Evolutionary conservation across 2,329 filamentous ascomycete species (phyloP).

Genomic region (Plectosphaerella plurivora): DNA sequence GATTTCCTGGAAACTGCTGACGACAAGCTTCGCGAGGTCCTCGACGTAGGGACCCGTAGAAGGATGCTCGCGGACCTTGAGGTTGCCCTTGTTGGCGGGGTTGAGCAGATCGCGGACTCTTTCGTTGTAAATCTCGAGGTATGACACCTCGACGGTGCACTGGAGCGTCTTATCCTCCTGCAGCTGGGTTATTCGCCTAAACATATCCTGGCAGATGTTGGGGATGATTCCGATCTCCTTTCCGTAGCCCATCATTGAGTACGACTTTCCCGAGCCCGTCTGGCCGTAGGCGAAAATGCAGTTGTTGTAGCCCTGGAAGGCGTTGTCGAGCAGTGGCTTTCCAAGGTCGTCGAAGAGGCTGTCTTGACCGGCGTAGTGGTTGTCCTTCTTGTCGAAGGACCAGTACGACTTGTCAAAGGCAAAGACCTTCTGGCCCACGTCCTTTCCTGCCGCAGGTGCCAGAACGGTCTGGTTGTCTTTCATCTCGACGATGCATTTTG

Average conservation of each 20-base stretch:
- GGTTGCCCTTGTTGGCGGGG: slow-evolving; percentile 89
- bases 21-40: slow-evolving; percentile 91
- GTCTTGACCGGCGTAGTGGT: slow-evolving; percentile 84
- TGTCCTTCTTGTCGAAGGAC: slow-evolving; percentile 83
- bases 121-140: slow-evolving; percentile 99
- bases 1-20: slow-evolving; percentile 90
- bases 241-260: slow-evolving; percentile 99
- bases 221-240: slow-evolving; percentile 95
- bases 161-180: slow-evolving; percentile 70
- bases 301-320: slow-evolving; percentile 98
- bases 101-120: slow-evolving; percentile 93
- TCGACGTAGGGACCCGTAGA: slow-evolving; percentile 97
- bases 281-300: slow-evolving; percentile 99
- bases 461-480: slow-evolving; percentile 88
- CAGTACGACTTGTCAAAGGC: slow-evolving; percentile 97
- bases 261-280: slow-evolving; percentile 97
- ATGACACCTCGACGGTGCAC: slow-evolving; percentile 96
- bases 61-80: slow-evolving; percentile 96
- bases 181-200: slow-evolving; percentile 72
- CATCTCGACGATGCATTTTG: slow-evolving; percentile 98
- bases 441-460: slow-evolving; percentile 71
- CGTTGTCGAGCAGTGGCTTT: slow-evolving; percentile 89
- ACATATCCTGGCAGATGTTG: slow-evolving; percentile 97
- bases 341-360: slow-evolving; percentile 86
- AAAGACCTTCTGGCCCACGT: slow-evolving; percentile 74